A percentile compares a stretch with the other conserved stretches of the same genome.
These are phyloP conservation scores for Kodamaea lidongshanica DNA, from an alignment of 805 yeast genomes.

Conservation along the genomic window DNA sequence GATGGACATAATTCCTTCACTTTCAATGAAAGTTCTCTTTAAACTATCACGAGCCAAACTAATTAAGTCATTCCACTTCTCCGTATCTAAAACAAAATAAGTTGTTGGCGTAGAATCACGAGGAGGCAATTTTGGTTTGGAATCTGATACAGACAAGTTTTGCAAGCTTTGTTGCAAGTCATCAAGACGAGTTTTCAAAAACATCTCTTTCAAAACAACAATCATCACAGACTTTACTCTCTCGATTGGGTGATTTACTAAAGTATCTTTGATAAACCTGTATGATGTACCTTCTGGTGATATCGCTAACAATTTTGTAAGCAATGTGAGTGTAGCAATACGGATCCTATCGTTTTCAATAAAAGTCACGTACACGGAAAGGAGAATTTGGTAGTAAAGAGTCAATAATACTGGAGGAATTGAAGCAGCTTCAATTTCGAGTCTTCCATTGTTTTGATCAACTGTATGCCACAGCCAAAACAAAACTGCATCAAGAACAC, in stretches of 20 bases:
- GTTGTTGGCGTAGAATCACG: constrained; percentile 8
- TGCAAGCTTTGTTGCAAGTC: constrained; percentile 1
- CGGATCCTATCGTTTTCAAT: constrained; percentile 3
- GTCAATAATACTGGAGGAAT: constrained; percentile 26
- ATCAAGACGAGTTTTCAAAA: constrained; percentile 30
- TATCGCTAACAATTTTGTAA: constrained; percentile 56
- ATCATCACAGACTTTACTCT: constrained; percentile 55
- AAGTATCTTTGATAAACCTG: constrained; percentile 56
- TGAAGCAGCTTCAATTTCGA: constrained; percentile 25
- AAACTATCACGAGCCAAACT: constrained; percentile 3
- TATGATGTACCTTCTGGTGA: constrained; percentile 53
- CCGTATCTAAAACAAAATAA: constrained; percentile 3
- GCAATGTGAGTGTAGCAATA: constrained; percentile 48
- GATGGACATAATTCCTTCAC: constrained; percentile 14
- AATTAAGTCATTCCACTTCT: constrained; percentile 5
- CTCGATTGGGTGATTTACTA: constrained; percentile 60
- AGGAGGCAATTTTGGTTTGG: constrained; percentile 26
- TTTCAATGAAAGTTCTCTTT: constrained; percentile 10
- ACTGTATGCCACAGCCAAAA: constrained; percentile 37
- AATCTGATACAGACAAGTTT: constrained; percentile 2
- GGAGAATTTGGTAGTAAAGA: constrained; percentile 27
- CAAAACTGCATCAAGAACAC: constrained; percentile 23
- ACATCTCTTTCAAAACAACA: constrained; percentile 63
- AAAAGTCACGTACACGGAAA: constrained; percentile 14
- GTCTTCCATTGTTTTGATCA: constrained; percentile 13